Evolutionary conservation across 371 early-diverging fungal species (phyloP), one percentile per base, ranked within the genome.

Genomic region (Dentiscutata heterogama): DNA sequence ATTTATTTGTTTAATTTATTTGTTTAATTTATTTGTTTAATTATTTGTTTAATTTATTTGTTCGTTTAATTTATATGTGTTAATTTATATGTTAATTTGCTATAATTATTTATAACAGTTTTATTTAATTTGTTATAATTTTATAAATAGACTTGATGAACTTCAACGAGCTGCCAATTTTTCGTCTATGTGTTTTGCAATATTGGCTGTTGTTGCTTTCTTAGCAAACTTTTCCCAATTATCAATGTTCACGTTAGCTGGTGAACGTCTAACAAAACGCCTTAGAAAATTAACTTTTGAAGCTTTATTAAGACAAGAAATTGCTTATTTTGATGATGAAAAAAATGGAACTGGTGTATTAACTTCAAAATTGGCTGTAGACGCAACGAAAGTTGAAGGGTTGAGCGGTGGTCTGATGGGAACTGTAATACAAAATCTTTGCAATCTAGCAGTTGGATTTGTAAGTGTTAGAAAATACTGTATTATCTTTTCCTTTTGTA

Each of bases 311-410:
- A 83, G 85, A 42, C 98, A 97, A 89, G 96, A 97, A 83, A 92
- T 96, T 72, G 94, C 89, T 7, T 98, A 89, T 85, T 97, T 94
- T 87, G 98, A 98, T 85, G 88, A 92, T 42, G 94, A 93, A 63
- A 90, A 90, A 60, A 92, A 97, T 86, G 91, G 90, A 42, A 93
- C 94, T 13, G 98, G 98, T 80, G 93, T 93, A 6, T 86, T 97
- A 56, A 94, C 95, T 2, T 89, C 97, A 11, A 90, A 93, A 27
- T 91, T 98, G 42, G 92, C 96, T 10, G 90, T 92, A 65, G 97
- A 97, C 84, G 94, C 96, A 14, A 53, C 51, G 10, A 73, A 29
- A 53, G 88, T 91, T 18, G 87, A 91, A 61, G 90, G 92, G 68
- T 86, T 93, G 65, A 90, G 64, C n/a, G 73, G 73, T 56, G n/a